Percentiles rank a stretch among this genome's conserved stretches.
Conservation (phyloP, 768 basidiomycete species). For the Boletus subparvulus region DNA sequence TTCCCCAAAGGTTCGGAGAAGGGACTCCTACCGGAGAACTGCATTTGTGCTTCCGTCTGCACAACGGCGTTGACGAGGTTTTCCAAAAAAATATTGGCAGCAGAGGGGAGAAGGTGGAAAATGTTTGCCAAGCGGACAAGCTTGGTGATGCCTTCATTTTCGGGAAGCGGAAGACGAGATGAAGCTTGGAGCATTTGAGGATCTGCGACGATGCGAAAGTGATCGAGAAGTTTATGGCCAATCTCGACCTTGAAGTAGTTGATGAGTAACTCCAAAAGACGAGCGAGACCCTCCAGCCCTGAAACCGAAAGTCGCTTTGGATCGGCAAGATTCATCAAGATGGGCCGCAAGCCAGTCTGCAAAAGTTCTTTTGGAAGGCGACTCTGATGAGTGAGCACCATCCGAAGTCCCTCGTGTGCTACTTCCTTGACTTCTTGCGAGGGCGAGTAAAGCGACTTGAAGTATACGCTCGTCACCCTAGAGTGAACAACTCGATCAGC, state of each 20-base stretch:
- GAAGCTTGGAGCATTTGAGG: conserved; percentile 80
- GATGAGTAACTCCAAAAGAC: conserved; percentile 88
- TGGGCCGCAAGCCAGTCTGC: conserved; percentile 93
- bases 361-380: conserved; percentile 93
- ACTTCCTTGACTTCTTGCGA: conserved; percentile 92
- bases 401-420: conserved; percentile 88
- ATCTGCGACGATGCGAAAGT: conserved; percentile 91
- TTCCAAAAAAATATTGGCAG: conserved; percentile 90
- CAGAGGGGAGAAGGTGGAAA: conserved; percentile 92
- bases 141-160: conserved; percentile 90
- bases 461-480: conserved; percentile 94
- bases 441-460: conserved; percentile 95
- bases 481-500: conserved; percentile 5
- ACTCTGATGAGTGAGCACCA: conserved; percentile 85
- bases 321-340: conserved; percentile 96
- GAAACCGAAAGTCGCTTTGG: conserved; percentile 90
- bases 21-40: conserved; percentile 85
- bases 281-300: conserved; percentile 90
- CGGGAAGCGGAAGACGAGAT: conserved; percentile 73
- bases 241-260: conserved; percentile 99
- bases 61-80: conserved; percentile 86
- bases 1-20: conserved; percentile 91
- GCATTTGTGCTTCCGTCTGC: conserved; percentile 87
- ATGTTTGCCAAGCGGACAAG: conserved; percentile 95
- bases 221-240: conserved; percentile 93